Evolutionary conservation across 345 rosid species (phyloP), one percentile per base, ranked within the genome.

Genomic region (Populus davidiana): DNA sequence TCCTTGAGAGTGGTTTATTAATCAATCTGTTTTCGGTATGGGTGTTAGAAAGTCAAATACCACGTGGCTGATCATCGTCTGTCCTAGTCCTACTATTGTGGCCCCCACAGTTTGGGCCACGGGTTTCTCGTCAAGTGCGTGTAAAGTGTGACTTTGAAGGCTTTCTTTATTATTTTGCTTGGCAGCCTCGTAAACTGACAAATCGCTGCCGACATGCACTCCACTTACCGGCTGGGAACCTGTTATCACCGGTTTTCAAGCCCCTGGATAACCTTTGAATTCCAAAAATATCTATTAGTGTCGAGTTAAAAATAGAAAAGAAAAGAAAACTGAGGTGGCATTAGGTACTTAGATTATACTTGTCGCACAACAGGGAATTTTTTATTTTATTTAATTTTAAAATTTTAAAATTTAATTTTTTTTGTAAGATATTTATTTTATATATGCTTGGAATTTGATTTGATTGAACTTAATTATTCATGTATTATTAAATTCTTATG

Each of bases 111-210:
- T 1, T 56, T 4, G 54, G 21, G 71, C 84, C 86, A 87, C 87
- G 89, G 83, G 88, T 78, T 71, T 44, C 71, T 27, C 73, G 78
- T 85, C 82, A 76, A 68, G 82, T 84, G 83, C 84, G 85, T 77
- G 85, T 81, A 87, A 77, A 78, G 77, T 85, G 90, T 84, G 66
- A 78, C 86, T 54, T 38, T 16, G 52, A 16, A 47, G 74, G 33
- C 38, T 17, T 31, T 4, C 33, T 38, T 74, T 74, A 11, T 72
- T 74, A 11, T 66, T 6, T 33, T 7, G 18, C 23, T 35, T 66
- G 39, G 69, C 39, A 17, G 18, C 29, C 41, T 13, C 62, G 6
- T 71, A 31, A 71, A 2, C 38, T 25, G 6, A 31, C 71, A 52
- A 52, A 38, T 21, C 5, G 44, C 47, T 14, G 8, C 36, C 65